Evolutionary conservation across 768 basidiomycete species (phyloP), one percentile per base, ranked within the genome.

Genomic region (Pleurotus ostreatus): DNA sequence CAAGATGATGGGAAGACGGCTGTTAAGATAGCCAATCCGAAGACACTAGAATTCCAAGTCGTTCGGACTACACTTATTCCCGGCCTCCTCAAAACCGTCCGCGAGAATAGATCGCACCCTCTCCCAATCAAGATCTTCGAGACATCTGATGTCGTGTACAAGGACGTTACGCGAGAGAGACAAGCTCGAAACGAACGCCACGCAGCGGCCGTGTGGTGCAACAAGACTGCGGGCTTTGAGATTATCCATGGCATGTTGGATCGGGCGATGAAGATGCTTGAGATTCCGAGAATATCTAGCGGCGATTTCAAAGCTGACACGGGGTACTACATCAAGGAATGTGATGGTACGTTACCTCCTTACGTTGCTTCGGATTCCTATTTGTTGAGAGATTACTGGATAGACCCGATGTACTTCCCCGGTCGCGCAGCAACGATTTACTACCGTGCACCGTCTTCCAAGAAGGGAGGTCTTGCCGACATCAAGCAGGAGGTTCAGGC

Each of bases 41-140:
- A 97, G 74, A 93, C 97, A 20, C 81, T 93, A 61, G 97, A 98
- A 70, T 98, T 97, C 74, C 97, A 99, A 73, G 89, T 98, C 57
- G 94, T 98, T 44, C 90, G 97, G 60, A 98, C 97, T 1, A 93
- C 95, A 23, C 85, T 99, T 54, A 76, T 99, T 5, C 95, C 96
- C 12, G 97, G 97, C 49, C 84, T 99, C 45, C 84, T 99, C 63
- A 99, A 99, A 75, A 97, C 95, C 15, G 78, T 97, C 45, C 88
- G 97, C 63, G 97, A 99, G 75, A 99, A 99, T 75, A 86, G 91
- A 51, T 92, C 92, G 60, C 93, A 97, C 61, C 69, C 96, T 0
- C 78, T 99, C 12, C 97, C 97, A 3, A 84, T 98, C 69, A 89
- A 86, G 59, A 83, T 98, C 57, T 99, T 98, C 68, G 97, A 99